phyloP scores from a whole-genome alignment of 108 stramenopile genomes.

The Nitzschia sp. region DNA sequence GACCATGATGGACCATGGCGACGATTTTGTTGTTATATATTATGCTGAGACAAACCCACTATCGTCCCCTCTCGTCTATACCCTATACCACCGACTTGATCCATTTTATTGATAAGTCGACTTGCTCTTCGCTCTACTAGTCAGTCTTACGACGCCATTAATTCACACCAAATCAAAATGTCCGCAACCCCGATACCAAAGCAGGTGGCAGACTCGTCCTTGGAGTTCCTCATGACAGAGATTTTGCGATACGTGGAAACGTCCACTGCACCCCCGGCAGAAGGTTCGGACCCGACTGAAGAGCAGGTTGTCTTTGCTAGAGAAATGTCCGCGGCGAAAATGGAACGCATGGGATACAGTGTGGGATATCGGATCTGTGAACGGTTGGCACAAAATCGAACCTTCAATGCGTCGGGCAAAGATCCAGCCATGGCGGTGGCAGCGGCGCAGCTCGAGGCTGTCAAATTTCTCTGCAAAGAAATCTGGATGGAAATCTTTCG shows the following conservation, averaged over 20 bases:
- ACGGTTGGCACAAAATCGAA: constrained; percentile 78
- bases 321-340: constrained; percentile 79
- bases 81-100: too few relatives aligned
- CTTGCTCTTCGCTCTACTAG: too few relatives aligned
- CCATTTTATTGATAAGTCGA: too few relatives aligned
- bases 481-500: constrained; percentile 92
- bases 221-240: constrained; percentile 78
- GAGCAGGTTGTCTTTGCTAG: constrained; percentile 50
- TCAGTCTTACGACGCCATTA: too few relatives aligned
- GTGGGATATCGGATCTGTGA: constrained; percentile 91
- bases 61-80: too few relatives aligned
- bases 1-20: too few relatives aligned
- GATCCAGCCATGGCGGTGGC: constrained; percentile 47
- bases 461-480: constrained; percentile 96
- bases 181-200: too few relatives aligned
- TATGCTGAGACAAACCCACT: too few relatives aligned
- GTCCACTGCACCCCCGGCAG: constrained; percentile 41
- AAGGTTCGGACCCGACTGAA: constrained; percentile 36
- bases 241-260: constrained; percentile 73
- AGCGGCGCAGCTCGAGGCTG: constrained; percentile 80
- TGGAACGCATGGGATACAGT: constrained; percentile 92
- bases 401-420: constrained; percentile 56
- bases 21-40: too few relatives aligned
- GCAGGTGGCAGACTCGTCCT: constrained; percentile 73
- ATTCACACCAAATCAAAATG: too few relatives aligned